Evolutionary conservation across 352 stramenopile genomes (phyloP), one percentile per base, ranked within the genome.

Genomic region (Globisporangium acanthophoron): DNA sequence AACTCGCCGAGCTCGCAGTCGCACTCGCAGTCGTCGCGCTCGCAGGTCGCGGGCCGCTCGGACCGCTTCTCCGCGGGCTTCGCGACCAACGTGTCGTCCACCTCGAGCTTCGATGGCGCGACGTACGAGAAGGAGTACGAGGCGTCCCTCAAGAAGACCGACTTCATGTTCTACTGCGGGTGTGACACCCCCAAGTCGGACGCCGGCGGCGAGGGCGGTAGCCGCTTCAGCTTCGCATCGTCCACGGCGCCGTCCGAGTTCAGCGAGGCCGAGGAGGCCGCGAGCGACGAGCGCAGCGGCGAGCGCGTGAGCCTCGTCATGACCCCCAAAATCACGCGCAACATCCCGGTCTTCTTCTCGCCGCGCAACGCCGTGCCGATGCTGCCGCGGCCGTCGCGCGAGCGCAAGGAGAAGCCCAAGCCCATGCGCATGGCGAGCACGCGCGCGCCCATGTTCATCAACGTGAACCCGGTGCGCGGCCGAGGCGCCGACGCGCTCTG

Each of bases 111-210:
- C 29, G 58, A 64, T 20, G 45, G 43, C 37, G 44, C 35, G n/a
- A 67, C 67, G 40, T 79, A 77, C 60, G 69, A 80, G 40, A 60
- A 75, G 37, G 63, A 65, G 46, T 67, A 74, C 24, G 62, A 80
- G 21, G 58, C 52, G 13, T 50, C 58, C 44, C 35, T 64, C 44
- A 59, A 64, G 45, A 66, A 66, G 18, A 66, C 77, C 59, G 66
- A 84, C 48, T 84, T 84, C 58, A 69, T 84, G 54, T 84, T 84
- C 50, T 84, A 84, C 60, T 74, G 74, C 21, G 74, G 74, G 5
- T 77, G 56, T 37, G 74, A 80, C 56, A 78, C 74, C 8, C 70
- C 69, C 18, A 71, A 57, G 44, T 76, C 73, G 35, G 48, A 58
- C 39, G 57, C 55, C 29, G 66, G 74, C 20, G 72, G 71, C 5